These are phyloP conservation scores for Salvia miltiorrhiza DNA, from an alignment of 257 asterid species.

Conservation along the genomic window DNA sequence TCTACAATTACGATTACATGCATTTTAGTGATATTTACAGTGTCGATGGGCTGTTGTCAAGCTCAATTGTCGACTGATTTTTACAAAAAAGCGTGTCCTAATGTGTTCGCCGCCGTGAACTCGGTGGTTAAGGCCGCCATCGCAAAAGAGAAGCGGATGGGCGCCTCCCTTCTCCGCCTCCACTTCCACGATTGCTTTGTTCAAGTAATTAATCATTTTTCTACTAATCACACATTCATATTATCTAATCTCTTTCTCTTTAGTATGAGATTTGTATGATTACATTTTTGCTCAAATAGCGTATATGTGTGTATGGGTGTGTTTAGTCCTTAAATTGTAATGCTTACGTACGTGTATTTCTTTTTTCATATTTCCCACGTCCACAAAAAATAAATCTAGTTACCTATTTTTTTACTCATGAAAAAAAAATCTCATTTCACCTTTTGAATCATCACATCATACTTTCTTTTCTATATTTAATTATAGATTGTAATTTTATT, in stretches of 20 bases:
- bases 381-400: too few relatives aligned
- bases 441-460: too few relatives aligned
- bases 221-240: background rate
- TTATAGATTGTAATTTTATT: too few relatives aligned
- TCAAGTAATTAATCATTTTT: conserved; percentile 10
- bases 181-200: conserved; percentile 25
- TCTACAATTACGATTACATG: background rate
- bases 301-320: too few relatives aligned
- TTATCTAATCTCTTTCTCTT: too few relatives aligned
- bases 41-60: conserved; percentile 11
- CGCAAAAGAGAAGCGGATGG: conserved; percentile 10
- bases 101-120: conserved; percentile 21
- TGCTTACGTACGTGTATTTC: too few relatives aligned
- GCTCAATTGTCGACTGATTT: conserved; percentile 28
- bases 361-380: too few relatives aligned
- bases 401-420: too few relatives aligned
- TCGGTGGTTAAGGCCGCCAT: conserved; percentile 30
- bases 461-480: too few relatives aligned
- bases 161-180: conserved; percentile 26
- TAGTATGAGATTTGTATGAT: too few relatives aligned
- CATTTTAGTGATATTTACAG: conserved; percentile 1
- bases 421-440: too few relatives aligned
- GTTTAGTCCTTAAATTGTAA: too few relatives aligned
- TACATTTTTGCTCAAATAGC: background rate
- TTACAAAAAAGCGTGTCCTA: conserved; percentile 34